These are phyloP conservation scores for Penicillium oxalicum DNA, from an alignment of 2,329 filamentous ascomycete species.

Conservation along the genomic window DNA sequence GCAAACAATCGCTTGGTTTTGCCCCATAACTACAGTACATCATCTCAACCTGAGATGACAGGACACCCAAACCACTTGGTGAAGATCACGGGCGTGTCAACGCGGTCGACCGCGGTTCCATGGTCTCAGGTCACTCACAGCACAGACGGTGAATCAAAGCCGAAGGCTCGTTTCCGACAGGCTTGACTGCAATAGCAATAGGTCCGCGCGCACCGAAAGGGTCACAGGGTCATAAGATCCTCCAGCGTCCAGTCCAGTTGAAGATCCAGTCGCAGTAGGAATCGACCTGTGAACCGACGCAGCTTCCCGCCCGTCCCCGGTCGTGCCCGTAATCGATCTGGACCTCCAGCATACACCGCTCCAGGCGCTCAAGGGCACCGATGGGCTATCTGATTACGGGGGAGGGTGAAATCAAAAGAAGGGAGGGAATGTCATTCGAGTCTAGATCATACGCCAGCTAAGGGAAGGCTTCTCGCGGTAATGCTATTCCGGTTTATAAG, in stretches of 20 bases:
- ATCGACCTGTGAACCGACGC: not conserved
- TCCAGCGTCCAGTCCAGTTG: not conserved
- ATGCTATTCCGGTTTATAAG: constrained; percentile 58
- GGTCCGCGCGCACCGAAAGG: no score
- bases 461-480: not conserved
- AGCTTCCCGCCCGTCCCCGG: constrained; percentile 4
- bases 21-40: not conserved
- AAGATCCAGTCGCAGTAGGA: not conserved
- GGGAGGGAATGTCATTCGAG: constrained; percentile 13
- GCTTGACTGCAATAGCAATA: no score
- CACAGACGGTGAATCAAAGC: no score
- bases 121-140: no score
- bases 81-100: no score
- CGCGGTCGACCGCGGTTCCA: no score
- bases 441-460: constrained; percentile 6
- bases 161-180: no score
- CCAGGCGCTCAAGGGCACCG: not conserved
- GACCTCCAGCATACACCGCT: not conserved
- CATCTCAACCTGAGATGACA: no score
- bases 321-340: constrained; percentile 7
- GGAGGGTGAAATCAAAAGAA: not conserved
- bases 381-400: no score
- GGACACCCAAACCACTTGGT: no score
- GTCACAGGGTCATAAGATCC: not conserved
- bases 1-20: not conserved